These are phyloP conservation scores for Spathaspora passalidarum DNA, from an alignment of 805 yeast species.

Conservation along the genomic window DNA sequence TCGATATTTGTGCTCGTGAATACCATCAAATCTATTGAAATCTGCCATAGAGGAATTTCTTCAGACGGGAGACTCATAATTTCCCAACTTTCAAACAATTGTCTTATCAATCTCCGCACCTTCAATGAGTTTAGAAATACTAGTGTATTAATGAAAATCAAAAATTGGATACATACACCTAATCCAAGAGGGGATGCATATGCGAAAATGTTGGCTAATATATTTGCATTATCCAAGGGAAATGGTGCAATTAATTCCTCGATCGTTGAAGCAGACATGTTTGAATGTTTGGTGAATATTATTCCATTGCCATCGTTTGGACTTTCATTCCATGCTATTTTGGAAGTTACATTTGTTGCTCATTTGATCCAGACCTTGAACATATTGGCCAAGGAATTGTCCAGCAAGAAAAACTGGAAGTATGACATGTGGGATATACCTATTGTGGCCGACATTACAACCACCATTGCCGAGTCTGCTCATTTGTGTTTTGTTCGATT, in stretches of 20 bases:
- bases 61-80: conserved; percentile 44
- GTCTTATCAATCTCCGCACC: conserved; percentile 56
- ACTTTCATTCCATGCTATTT: conserved; percentile 44
- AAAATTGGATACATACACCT: conserved; percentile 32
- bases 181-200: conserved; percentile 27
- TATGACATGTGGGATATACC: conserved; percentile 39
- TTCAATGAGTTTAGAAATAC: conserved; percentile 37
- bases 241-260: conserved; percentile 23
- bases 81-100: conserved; percentile 60
- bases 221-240: conserved; percentile 31
- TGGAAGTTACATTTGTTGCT: conserved; percentile 48
- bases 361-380: conserved; percentile 48
- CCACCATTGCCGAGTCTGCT: conserved; percentile 17
- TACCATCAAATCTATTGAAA: conserved; percentile 64
- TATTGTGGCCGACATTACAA: conserved; percentile 18
- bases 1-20: conserved; percentile 43
- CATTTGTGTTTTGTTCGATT: conserved; percentile 24
- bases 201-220: conserved; percentile 29
- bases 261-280: conserved; percentile 46
- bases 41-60: conserved; percentile 54
- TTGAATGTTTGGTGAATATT: conserved; percentile 49
- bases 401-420: conserved; percentile 18
- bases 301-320: conserved; percentile 48
- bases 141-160: conserved; percentile 30
- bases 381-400: conserved; percentile 24